Evolutionary conservation across 805 yeast species (phyloP).

Genomic region (Monosporozyma solicola): DNA sequence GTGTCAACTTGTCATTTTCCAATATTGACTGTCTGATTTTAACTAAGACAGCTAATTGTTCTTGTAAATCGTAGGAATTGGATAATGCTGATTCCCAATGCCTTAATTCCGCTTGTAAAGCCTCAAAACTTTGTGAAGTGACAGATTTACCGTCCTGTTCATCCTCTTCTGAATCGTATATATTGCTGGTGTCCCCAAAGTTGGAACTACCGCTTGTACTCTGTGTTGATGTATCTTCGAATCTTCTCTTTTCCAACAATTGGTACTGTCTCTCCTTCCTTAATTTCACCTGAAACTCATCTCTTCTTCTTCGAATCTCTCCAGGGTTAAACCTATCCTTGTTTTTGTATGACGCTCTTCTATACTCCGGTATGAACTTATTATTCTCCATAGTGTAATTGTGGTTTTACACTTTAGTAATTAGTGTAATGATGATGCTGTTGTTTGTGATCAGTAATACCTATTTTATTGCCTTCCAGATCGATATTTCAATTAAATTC

Average conservation of each 20-base stretch:
- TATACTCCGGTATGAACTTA: background rate
- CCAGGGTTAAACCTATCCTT: conserved; percentile 86
- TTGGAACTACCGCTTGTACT: conserved; percentile 4
- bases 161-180: conserved; percentile 42
- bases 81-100: conserved; percentile 46
- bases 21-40: conserved; percentile 85
- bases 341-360: conserved; percentile 82
- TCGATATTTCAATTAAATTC: background rate
- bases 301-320: conserved; percentile 92
- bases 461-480: background rate
- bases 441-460: background rate
- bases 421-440: background rate
- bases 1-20: conserved; percentile 57
- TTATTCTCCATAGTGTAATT: background rate
- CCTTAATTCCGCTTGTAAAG: conserved; percentile 37
- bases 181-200: conserved; percentile 31
- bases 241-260: conserved; percentile 82
- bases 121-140: conserved; percentile 27
- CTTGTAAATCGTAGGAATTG: conserved; percentile 56
- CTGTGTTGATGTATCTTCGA: conserved; percentile 34
- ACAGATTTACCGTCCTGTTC: conserved; percentile 1
- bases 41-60: conserved; percentile 75
- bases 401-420: too few relatives aligned
- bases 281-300: conserved; percentile 88
- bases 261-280: conserved; percentile 94